Conservation (phyloP, 2,329 filamentous ascomycete species). For the Diaporthe nobilis region DNA sequence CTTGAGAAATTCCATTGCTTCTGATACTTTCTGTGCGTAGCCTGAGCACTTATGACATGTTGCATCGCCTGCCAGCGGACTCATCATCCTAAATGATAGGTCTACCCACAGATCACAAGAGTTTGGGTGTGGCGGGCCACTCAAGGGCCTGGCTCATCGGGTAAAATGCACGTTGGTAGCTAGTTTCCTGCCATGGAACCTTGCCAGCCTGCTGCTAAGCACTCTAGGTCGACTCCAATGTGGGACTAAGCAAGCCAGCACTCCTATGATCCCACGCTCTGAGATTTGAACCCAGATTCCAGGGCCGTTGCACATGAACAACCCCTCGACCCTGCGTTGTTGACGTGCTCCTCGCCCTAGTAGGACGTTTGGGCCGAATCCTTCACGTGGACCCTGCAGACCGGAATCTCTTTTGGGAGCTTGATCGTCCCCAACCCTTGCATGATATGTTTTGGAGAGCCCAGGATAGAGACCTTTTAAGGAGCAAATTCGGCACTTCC, state of each 20-base stretch:
- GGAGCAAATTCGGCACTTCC: neutral
- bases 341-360: neutral
- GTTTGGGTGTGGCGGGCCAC: neutral
- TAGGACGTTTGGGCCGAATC: neutral
- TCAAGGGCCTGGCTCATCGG: neutral
- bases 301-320: neutral
- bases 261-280: neutral
- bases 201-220: neutral
- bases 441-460: neutral
- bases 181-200: neutral
- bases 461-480: neutral
- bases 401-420: neutral
- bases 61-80: neutral
- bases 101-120: neutral
- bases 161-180: slow-evolving; percentile 10
- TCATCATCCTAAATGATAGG: neutral
- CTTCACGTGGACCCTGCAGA: slow-evolving; percentile 3
- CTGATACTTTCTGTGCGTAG: neutral
- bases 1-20: neutral
- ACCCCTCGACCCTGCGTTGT: neutral
- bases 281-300: slow-evolving; percentile 3
- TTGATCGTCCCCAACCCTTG: neutral
- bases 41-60: neutral
- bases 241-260: neutral
- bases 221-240: neutral